Base-by-base conservation (phyloP, 441 rosid species). In the Theobroma grandiflorum region DNA sequence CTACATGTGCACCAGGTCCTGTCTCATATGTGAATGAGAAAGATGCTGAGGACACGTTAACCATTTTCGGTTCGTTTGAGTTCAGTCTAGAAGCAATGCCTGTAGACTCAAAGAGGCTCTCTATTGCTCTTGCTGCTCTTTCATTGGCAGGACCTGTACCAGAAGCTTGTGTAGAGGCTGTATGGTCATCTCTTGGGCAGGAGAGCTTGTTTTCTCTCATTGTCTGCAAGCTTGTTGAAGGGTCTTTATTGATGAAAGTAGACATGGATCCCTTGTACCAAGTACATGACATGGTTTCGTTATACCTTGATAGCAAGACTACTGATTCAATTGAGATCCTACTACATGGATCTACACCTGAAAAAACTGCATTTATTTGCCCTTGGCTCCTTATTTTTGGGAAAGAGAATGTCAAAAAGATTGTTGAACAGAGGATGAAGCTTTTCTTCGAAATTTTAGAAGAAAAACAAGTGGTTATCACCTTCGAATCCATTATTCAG, bases 51-150 rank as follows among this genome's bases (percentile, higher is more conserved):
- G 74, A 83, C 43, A 80, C 83, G 2, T 35, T 83, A 31, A 83
- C 85, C 73, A 80, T 83, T 71, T 83, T 83, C 8, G 81, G 83
- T 6, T 79, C 83, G 22, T 80, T 83, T 66, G 83, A 79, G 50
- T 83, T 83, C 76, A 83, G 85, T 83, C 78, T 83, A 72, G 85
- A 83, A 83, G 85, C 83, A 45, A 83, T 83, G 85, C 80, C 83
- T 75, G 62, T 40, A 57, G 83, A 80, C 50, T 72, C 85, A 20
- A 83, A 78, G 67, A 42, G 53, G 45, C 80, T 83, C 75, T 83
- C 79, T 70, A 58, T 76, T 5, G 82, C 82, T 64, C 82, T 76
- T 65, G 63, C 85, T 74, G 77, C 85, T 47, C 85, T 83, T 49
- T 64, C 78, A 8, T 83, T 81, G 85, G 71, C 78, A 68, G 85